Evolutionary conservation across 2,329 filamentous ascomycete genomes (phyloP), one percentile per base, ranked within the genome.

Genomic region (Neoarthrinium moseri): DNA sequence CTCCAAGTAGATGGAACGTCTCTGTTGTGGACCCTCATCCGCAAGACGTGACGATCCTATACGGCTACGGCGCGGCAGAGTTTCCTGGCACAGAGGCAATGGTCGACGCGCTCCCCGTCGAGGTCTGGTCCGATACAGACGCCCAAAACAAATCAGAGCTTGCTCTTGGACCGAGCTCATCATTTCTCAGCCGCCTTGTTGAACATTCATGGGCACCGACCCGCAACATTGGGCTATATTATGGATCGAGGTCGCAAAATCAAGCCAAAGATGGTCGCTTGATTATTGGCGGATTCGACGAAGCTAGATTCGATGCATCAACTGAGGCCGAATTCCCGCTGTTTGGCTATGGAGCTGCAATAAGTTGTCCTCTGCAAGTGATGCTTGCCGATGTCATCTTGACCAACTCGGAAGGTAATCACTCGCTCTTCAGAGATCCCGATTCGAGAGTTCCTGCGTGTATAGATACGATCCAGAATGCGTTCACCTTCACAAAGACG

Each of bases 391-490:
- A 53, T 15, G 49, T 53, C 8, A 21, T 46, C 2, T 42, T 53
- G 6, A 52, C 41, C 42, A 53, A 53, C 42, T 37, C 43, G 12
- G 27, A 53, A 24, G 51, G 51, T 29, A 43, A 53, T 4, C 47
- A 50, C 23, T 52, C 51, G 2, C 45, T 53, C 3, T 50, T 48
- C 39, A 37, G 17, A 37, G 50, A 52, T 3, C n/a, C 45, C 4
- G 47, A 33, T 35, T 38, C 39, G 26, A 34, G 43, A 15, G 42
- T 53, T 3, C 46, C 51, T 3, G 51, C 51, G n/a, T 53, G 51
- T 11, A 48, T 53, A 18, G 51, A 53, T n/a, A 47, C 51, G 5
- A 45, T 53, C 2, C 51, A 53, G 11, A 53, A 52, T 27, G 45
- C 48, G 37, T 53, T 53, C 7, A 46, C 42, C 2, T 40, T 53